Evolutionary conservation across 352 stramenopile species (phyloP), one percentile per base, ranked within the genome.

Genomic region (Phytophthora tubulina): DNA sequence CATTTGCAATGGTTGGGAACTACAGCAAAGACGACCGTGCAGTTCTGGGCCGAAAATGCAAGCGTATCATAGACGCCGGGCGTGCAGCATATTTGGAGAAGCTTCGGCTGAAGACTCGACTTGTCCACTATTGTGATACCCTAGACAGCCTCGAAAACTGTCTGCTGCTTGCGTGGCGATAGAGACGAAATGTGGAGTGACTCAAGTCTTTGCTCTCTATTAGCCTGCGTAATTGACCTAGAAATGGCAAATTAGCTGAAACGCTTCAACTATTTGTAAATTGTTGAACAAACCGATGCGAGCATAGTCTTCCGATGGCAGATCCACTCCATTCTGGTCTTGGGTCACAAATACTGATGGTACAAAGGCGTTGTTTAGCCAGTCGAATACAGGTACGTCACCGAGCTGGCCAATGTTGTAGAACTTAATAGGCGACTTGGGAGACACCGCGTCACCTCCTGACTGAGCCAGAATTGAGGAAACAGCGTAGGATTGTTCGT

Each of bases 71-170:
- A 7, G 86, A 95, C 55, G 81, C 85, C 35, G 88, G 88, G 1
- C 84, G 88, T n/a, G 79, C 82, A 4, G 75, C 70, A 35, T 95
- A 88, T 50, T 68, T 95, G 15, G 52, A 70, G 48, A 55, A 80
- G 6, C 70, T 82, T 2, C 73, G 82, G 44, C 53, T 95, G 14
- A 71, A 92, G 36, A 89, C 86, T 31, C 78, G 88, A 46, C 78
- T 95, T 21, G 84, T 95, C 15, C 82, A 95, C 63, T 95, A 95
- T 77, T 95, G 88, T 54, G 78, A 88, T 41, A 79, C 84, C 14
- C 62, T 70, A 10, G 88, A 94, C 45, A 95, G 86, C 50, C 80
- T 95, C 36, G 88, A 95, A 58, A 95, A 95, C 59, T 95, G 88
- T 52, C 65, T 95, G 50, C 63, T 95, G 21, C 79, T 95, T 46